Evolutionary conservation across 2,329 filamentous ascomycete genomes (phyloP), one percentile per base, ranked within the genome.

Genomic region (Xylariaceae sp.): DNA sequence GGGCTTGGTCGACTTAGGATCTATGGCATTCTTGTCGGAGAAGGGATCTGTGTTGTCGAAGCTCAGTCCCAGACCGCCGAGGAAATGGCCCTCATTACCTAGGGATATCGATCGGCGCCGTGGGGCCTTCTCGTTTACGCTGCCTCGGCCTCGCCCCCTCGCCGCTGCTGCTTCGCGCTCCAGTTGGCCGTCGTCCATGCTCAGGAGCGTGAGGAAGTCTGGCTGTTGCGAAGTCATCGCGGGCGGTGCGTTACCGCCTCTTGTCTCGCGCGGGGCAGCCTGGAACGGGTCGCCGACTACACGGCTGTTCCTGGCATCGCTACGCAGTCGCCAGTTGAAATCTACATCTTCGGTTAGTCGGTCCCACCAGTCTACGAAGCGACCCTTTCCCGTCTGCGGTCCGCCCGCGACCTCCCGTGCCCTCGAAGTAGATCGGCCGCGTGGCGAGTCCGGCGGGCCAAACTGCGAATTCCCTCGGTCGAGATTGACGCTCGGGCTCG

Each of bases 401-500:
- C 68, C 64, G 9, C 54, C 64, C 16, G 54, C 49, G 48, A 53
- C 40, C 58, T 52, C 40, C 14, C 46, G 52, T 52, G 56, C 40
- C 60, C 64, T 51, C 9, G 76, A 76, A 44, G 71, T 73, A 44
- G 70, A 74, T 29, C 75, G 74, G 56, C 74, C 78, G 59, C 52
- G 59, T 14, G 68, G 55, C 26, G 68, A 64, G 20, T 62, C 63
- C 2, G 68, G 67, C 4, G 70, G 66, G 12, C 74, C 71, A 58
- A 81, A 82, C 61, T 84, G 82, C 7, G 82, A 82, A 61, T 79
- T 81, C 6, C 80, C 79, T 46, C 79, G 73, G 67, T 84, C 77
- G 59, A 83, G 73, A 54, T 83, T 77, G 26, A 83, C 76, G 45
- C 72, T 75, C 2, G 76, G 71, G 7, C 69, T 66, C 16, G 67